These are phyloP conservation scores for Cytospora piceicola DNA, from an alignment of 2,329 filamentous ascomycete genomes.

Conservation along the genomic window DNA sequence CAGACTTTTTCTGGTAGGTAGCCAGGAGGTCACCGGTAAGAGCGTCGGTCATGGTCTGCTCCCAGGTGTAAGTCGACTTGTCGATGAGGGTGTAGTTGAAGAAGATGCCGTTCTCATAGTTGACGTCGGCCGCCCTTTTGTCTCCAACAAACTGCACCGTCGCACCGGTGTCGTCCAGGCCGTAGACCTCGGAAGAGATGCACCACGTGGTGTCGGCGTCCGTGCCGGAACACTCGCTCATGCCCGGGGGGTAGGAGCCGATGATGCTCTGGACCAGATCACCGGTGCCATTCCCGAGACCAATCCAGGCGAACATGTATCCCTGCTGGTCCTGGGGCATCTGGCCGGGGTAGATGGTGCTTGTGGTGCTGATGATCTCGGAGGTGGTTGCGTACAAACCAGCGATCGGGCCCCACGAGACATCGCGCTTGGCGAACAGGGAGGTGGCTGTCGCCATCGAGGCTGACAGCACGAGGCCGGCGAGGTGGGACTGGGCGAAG, in stretches of 20 bases:
- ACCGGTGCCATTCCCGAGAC: conserved; percentile 36
- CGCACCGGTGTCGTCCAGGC: conserved; percentile 27
- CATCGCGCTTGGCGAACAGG: conserved; percentile 27
- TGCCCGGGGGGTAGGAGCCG: conserved; percentile 34
- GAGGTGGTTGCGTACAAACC: conserved; percentile 33
- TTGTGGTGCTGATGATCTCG: conserved; percentile 33
- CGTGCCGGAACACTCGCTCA: conserved; percentile 34
- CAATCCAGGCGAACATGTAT: conserved; percentile 36
- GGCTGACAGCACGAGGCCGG: conserved; percentile 20
- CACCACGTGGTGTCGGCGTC: conserved; percentile 35
- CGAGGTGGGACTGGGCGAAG: conserved; percentile 12
- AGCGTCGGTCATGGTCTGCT: conserved; percentile 32
- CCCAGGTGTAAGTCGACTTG: conserved; percentile 34
- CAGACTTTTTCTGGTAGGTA: conserved; percentile 33
- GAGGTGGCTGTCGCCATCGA: conserved; percentile 22
- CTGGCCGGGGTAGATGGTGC: conserved; percentile 36
- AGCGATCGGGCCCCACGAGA: conserved; percentile 34
- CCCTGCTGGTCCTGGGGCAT: conserved; percentile 35
- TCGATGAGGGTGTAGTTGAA: conserved; percentile 37
- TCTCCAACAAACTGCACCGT: conserved; percentile 35
- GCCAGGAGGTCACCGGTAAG: conserved; percentile 32
- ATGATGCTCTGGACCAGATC: conserved; percentile 34
- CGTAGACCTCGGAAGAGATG: conserved; percentile 37
- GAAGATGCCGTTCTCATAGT: conserved; percentile 34
- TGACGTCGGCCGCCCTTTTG: conserved; percentile 32